phyloP scores from a whole-genome alignment of 1,284 basidiomycete genomes.

The Cryptococcus sp. region DNA sequence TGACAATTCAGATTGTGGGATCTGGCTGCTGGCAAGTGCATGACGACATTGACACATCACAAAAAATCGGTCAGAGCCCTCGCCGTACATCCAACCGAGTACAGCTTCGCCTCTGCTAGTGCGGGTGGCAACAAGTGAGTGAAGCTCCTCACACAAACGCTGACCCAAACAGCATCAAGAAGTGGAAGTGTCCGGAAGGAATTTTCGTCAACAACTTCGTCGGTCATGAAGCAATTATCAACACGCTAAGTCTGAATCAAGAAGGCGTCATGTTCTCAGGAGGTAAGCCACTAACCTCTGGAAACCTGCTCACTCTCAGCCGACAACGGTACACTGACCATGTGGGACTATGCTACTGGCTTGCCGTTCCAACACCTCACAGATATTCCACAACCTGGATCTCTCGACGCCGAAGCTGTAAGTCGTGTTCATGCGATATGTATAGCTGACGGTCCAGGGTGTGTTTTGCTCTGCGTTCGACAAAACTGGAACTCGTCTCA shows the following conservation, averaged over 20 bases:
- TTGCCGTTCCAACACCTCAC: slow-evolving; percentile 91
- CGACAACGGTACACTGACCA: slow-evolving; percentile 80
- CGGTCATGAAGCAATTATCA: slow-evolving; percentile 96
- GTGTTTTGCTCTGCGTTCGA: slow-evolving; percentile 97
- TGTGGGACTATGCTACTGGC: slow-evolving; percentile 94
- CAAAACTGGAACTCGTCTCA: slow-evolving; percentile 85
- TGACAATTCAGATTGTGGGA: slow-evolving; percentile 73
- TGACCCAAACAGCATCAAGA: slow-evolving; percentile 65
- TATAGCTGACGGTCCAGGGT: slow-evolving; percentile 21
- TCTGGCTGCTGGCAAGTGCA: slow-evolving; percentile 94
- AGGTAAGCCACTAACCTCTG: slow-evolving; percentile 54
- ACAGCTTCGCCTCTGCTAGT: slow-evolving; percentile 89
- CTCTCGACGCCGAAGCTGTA: slow-evolving; percentile 90
- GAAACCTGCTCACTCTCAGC: slow-evolving; percentile 48
- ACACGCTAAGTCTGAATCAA: slow-evolving; percentile 86
- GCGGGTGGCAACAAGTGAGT: slow-evolving; percentile 83
- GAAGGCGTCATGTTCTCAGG: slow-evolving; percentile 97
- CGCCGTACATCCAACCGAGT: slow-evolving; percentile 92
- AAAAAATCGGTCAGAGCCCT: slow-evolving; percentile 95
- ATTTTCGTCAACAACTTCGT: slow-evolving; percentile 91
- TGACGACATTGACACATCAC: slow-evolving; percentile 94
- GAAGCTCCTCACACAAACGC: neutral
- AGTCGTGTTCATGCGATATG: slow-evolving; percentile 22
- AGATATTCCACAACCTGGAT: slow-evolving; percentile 93
- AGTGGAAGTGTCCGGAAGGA: slow-evolving; percentile 98